Evolutionary conservation across 2,329 filamentous ascomycete genomes (phyloP).

Genomic region (Akanthomyces muscarius): DNA sequence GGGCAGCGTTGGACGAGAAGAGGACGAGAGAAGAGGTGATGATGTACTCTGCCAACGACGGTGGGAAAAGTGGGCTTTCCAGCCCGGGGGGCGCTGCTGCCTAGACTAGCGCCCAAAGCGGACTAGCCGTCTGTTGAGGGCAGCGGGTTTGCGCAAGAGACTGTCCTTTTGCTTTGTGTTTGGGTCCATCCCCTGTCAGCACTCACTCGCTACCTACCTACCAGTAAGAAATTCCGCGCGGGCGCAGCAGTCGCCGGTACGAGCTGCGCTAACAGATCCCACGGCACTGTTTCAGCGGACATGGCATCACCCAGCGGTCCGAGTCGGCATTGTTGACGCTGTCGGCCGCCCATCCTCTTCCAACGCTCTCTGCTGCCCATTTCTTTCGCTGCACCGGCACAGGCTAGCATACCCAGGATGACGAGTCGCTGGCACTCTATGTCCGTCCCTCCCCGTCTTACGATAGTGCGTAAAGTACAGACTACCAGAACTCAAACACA

Average conservation of each 20-base stretch:
- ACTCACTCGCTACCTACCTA: neutral
- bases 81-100: slow-evolving; percentile 33
- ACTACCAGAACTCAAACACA: neutral
- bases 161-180: slow-evolving; percentile 13
- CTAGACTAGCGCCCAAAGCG: slow-evolving; percentile 25
- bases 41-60: slow-evolving; percentile 14
- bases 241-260: slow-evolving; percentile 15
- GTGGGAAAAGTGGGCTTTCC: slow-evolving; percentile 24
- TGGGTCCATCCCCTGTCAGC: slow-evolving; percentile 16
- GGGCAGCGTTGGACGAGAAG: slow-evolving; percentile 16
- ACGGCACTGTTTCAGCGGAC: neutral
- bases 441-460: neutral
- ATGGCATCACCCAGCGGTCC: slow-evolving; percentile 9
- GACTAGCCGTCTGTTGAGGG: slow-evolving; percentile 17
- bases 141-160: slow-evolving; percentile 24
- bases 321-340: slow-evolving; percentile 9
- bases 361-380: neutral
- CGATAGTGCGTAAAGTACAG: neutral
- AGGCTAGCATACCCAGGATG: neutral
- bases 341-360: neutral
- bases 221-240: neutral
- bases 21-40: slow-evolving; percentile 18
- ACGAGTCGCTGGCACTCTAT: neutral
- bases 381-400: no score
- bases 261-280: slow-evolving; percentile 18